phyloP scores from a whole-genome alignment of 305 asterid species.

The Fraxinus latifolia region DNA sequence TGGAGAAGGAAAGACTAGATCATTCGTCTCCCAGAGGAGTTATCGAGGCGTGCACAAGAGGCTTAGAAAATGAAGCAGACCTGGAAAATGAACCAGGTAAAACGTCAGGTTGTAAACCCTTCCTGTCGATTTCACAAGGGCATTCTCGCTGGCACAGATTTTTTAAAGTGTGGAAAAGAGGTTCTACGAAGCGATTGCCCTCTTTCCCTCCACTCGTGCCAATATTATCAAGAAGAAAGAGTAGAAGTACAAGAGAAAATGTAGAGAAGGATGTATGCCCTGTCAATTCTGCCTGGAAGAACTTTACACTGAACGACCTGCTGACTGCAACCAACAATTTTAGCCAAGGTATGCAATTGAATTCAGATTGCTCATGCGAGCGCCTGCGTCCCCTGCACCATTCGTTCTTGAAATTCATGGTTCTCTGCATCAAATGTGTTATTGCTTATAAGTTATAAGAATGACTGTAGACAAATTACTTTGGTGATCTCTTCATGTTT shows the following conservation, averaged over 20 bases:
- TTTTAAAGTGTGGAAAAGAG: constrained; percentile 32
- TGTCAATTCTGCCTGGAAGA: constrained; percentile 39
- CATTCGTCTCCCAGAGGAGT: constrained; percentile 27
- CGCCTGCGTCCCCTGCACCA: not conserved
- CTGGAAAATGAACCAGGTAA: not conserved
- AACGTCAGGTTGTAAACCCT: constrained; percentile 1
- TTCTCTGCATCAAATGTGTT: not conserved
- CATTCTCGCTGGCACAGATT: constrained; percentile 33
- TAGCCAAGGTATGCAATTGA: constrained; percentile 39
- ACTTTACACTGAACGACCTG: constrained; percentile 40
- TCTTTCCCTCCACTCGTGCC: constrained; percentile 38
- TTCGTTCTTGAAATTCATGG: not conserved
- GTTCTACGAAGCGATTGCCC: constrained; percentile 24
- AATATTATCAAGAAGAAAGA: constrained; percentile 31
- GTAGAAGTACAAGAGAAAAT: constrained; percentile 28
- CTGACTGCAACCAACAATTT: constrained; percentile 47
- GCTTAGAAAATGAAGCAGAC: constrained; percentile 9
- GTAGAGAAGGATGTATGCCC: constrained; percentile 19
- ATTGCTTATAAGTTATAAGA: not conserved
- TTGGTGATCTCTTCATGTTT: not conserved
- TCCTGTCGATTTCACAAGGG: constrained; percentile 7
- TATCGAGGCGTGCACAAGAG: constrained; percentile 31
- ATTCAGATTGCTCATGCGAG: not conserved
- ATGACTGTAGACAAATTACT: not conserved
- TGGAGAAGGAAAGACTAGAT: constrained; percentile 29